Conservation (phyloP, 2,329 filamentous ascomycete species). For the Aspergillus felis region DNA sequence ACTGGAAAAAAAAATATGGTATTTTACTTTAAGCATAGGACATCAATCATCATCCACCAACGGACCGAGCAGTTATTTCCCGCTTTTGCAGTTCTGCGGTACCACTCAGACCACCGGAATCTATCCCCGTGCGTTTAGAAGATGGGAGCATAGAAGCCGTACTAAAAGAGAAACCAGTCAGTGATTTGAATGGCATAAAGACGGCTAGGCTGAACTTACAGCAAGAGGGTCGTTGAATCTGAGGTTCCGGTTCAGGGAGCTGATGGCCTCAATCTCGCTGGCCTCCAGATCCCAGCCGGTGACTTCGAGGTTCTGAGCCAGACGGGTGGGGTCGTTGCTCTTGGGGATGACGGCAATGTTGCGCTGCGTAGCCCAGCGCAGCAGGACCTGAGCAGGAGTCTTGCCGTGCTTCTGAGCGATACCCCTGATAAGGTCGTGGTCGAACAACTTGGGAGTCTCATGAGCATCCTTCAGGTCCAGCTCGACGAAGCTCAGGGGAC, state of each 20-base stretch:
- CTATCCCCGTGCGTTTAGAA: constrained; percentile 41
- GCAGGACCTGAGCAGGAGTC: constrained; percentile 73
- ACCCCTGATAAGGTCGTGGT: constrained; percentile 60
- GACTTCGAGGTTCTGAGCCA: constrained; percentile 65
- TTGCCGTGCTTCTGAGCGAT: constrained; percentile 68
- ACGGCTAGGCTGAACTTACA: constrained; percentile 45
- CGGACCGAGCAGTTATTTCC: background rate
- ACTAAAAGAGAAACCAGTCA: constrained; percentile 30
- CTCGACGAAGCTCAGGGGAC: constrained; percentile 73
- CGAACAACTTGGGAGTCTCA: constrained; percentile 64
- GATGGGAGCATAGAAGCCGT: constrained; percentile 49
- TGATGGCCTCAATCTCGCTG: constrained; percentile 65
- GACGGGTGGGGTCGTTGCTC: constrained; percentile 23
- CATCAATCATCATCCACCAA: constrained; percentile 2
- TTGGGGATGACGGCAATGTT: constrained; percentile 53
- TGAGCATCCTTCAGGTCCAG: constrained; percentile 67
- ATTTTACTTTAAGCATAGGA: background rate
- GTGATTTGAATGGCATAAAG: background rate
- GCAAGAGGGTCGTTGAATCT: constrained; percentile 75
- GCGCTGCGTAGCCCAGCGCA: constrained; percentile 84
- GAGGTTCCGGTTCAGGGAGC: constrained; percentile 60
- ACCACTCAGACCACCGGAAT: background rate
- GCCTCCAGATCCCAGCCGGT: constrained; percentile 62
- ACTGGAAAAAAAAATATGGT: background rate
- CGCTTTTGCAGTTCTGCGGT: background rate